These are phyloP conservation scores for Lasiodiplodia hormozganensis DNA, from an alignment of 2,329 filamentous ascomycete species.

Conservation along the genomic window DNA sequence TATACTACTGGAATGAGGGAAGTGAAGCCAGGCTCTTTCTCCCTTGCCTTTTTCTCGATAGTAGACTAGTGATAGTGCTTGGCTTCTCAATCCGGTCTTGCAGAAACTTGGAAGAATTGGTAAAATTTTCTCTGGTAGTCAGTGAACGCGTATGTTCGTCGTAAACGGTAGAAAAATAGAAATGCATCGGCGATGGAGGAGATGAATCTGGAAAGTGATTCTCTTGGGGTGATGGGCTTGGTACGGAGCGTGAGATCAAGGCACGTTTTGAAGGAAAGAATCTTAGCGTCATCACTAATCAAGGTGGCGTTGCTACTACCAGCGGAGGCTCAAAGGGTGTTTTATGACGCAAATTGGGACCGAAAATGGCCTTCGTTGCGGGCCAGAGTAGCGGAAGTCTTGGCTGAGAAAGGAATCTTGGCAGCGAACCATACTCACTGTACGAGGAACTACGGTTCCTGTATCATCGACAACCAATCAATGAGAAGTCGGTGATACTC, in stretches of 20 bases:
- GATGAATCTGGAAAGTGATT: too few species aligned
- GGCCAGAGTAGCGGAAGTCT: neutral
- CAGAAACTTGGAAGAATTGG: too few species aligned
- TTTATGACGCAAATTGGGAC: neutral
- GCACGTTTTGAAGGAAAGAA: too few species aligned
- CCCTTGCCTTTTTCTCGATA: neutral
- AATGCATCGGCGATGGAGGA: too few species aligned
- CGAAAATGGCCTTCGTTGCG: neutral
- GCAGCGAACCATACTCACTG: neutral
- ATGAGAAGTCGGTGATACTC: neutral
- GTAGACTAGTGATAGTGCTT: too few species aligned
- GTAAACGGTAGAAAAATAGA: too few species aligned
- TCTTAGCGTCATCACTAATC: neutral
- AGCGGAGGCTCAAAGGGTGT: neutral
- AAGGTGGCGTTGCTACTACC: neutral
- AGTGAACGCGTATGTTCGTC: too few species aligned
- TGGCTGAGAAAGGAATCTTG: neutral
- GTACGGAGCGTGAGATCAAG: too few species aligned
- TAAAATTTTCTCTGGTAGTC: too few species aligned
- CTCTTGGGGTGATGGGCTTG: too few species aligned
- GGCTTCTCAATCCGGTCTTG: too few species aligned
- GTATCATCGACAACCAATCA: neutral
- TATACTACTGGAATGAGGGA: neutral
- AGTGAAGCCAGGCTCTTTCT: neutral
- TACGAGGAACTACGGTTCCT: neutral